A percentile compares a stretch with the other conserved stretches of the same genome.
phyloP scores from a whole-genome alignment of 108 stramenopile species.

The Nitzschia sp. region DNA sequence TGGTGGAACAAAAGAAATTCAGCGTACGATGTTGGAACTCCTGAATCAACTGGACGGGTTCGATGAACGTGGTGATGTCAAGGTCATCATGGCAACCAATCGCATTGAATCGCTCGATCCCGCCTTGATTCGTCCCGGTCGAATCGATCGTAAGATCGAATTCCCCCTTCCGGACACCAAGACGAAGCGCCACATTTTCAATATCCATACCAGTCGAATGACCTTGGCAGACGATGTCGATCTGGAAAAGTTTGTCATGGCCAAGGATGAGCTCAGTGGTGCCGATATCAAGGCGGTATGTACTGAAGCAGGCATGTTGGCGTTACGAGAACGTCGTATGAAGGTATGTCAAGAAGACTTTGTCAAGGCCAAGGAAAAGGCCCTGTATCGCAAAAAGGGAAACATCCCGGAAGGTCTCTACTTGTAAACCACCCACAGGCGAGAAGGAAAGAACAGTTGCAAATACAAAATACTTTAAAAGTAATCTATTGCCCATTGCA shows the following conservation, averaged over 20 bases:
- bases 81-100: slow-evolving; percentile 99
- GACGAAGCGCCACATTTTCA: slow-evolving; percentile 98
- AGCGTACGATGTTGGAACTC: slow-evolving; percentile 99
- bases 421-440: slow-evolving; percentile 17
- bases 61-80: slow-evolving; percentile 97
- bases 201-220: slow-evolving; percentile 96
- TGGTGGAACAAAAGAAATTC: slow-evolving; percentile 97
- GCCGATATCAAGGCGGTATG: slow-evolving; percentile 99
- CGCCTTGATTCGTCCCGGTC: slow-evolving; percentile 97
- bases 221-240: slow-evolving; percentile 97
- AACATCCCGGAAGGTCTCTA: slow-evolving; percentile 95
- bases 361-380: slow-evolving; percentile 99
- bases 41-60: slow-evolving; percentile 99
- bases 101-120: slow-evolving; percentile 98
- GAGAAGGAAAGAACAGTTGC: not conserved
- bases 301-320: slow-evolving; percentile 98
- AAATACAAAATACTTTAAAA: not conserved
- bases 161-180: slow-evolving; percentile 98
- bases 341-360: slow-evolving; percentile 98
- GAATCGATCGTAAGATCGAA: slow-evolving; percentile 99
- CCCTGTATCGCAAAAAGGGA: slow-evolving; percentile 98
- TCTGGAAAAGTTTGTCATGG: slow-evolving; percentile 96
- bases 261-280: slow-evolving; percentile 97
- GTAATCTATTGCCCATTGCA: too few relatives aligned
- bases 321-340: slow-evolving; percentile 98